Evolutionary conservation across 1,284 basidiomycete genomes (phyloP), one percentile per base, ranked within the genome.

Genomic region (Trichosporon asahii): DNA sequence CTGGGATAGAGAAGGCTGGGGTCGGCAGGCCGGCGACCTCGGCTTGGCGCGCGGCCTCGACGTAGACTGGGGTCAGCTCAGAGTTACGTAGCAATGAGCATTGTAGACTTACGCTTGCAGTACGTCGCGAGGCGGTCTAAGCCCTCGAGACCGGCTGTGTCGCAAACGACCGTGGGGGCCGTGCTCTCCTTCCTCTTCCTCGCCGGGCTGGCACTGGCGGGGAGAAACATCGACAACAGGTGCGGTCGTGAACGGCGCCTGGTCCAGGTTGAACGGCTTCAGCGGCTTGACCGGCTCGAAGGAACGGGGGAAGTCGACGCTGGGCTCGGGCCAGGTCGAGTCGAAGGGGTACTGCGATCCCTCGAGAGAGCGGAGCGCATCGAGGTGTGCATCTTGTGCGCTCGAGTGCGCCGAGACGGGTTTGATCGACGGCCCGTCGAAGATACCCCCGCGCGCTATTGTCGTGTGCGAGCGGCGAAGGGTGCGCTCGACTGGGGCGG

Each of bases 101-200:
- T 37, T 9, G 35, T 9, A 12, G 9, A 73, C 77, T 72, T 67
- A 77, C 78, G 73, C 66, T 84, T 82, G 57, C 83, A 78, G 57
- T 72, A 72, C 71, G 82, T 82, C 55, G 82, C 82, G 79, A 83
- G 78, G 64, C 79, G 77, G 69, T 82, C 79, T 37, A 82, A 76
- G 29, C 78, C 73, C 29, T 69, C 74, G 18, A 80, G 78, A 12
- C 79, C 73, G n/a, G 74, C 74, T 9, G 74, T 61, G 31, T 72
- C 64, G 14, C 69, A 70, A 49, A 76, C 72, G 21, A 21, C 68
- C 8, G 53, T 69, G 3, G 73, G 73, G 0, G 69, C 73, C 7
- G 73, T 72, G 0, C 67, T 69, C 65, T 74, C 69, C 53, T 74
- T 74, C 49, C 64, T 35, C 21, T 55, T 49, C 33, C 69, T 60